Conservation (phyloP, 78 protist species). For the Guillardia theta region DNA sequence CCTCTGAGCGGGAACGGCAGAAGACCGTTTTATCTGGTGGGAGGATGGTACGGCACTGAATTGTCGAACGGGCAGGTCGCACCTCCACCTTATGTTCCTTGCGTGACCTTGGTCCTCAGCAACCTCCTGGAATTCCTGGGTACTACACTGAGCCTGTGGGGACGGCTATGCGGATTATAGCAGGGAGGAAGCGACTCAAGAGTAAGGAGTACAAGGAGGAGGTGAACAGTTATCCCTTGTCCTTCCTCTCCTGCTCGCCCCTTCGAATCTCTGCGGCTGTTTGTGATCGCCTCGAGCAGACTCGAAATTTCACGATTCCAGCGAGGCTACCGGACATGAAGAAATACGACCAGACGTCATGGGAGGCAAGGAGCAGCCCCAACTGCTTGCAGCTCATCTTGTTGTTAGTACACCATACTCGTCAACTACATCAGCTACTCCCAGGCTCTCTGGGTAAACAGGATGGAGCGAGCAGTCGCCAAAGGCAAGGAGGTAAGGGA, state of each 20-base stretch:
- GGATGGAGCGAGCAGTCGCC: background rate
- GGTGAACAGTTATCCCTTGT: background rate
- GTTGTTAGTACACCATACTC: no score
- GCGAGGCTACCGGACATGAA: background rate
- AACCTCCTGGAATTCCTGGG: background rate
- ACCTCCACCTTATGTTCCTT: background rate
- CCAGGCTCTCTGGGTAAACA: background rate
- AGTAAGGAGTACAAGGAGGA: background rate
- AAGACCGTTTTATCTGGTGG: background rate
- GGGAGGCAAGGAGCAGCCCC: background rate
- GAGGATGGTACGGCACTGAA: constrained; percentile 6
- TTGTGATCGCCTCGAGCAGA: background rate
- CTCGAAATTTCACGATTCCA: background rate
- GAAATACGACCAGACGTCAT: background rate
- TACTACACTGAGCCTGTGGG: background rate
- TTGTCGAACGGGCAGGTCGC: background rate
- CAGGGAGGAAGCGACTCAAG: background rate
- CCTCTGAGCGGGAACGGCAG: background rate
- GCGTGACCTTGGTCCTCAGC: background rate
- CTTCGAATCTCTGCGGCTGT: background rate
- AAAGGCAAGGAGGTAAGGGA: constrained; percentile 34
- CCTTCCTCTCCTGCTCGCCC: background rate
- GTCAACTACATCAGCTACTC: background rate
- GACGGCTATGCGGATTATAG: background rate
- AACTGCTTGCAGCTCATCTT: no score